These are phyloP conservation scores for Phytophthora ohioensis DNA, from an alignment of 352 stramenopile genomes.

Conservation along the genomic window DNA sequence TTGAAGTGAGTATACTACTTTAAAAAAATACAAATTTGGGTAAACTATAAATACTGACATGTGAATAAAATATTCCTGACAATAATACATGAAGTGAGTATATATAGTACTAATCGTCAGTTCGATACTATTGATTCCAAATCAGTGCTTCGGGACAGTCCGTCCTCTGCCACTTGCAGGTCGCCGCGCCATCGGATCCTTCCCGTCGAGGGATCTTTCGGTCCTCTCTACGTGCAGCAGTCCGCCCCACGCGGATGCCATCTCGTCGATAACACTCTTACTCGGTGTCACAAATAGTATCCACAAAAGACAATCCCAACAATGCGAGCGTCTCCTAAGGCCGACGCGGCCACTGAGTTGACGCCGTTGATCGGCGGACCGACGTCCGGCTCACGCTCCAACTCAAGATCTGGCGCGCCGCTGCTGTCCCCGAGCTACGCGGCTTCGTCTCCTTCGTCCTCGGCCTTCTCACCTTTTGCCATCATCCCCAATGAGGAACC, in stretches of 20 bases:
- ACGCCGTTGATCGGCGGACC: constrained; percentile 61
- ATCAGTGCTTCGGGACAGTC: too few relatives aligned
- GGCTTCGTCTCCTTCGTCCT: constrained; percentile 51
- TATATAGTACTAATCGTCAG: too few relatives aligned
- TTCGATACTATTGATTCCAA: too few relatives aligned
- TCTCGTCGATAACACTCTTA: constrained; percentile 15
- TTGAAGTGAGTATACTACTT: too few relatives aligned
- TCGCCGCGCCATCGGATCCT: not conserved
- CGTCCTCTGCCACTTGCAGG: constrained; percentile 6
- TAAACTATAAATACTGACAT: too few relatives aligned
- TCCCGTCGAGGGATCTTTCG: not conserved
- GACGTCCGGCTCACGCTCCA: constrained; percentile 1
- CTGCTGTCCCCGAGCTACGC: constrained; percentile 60
- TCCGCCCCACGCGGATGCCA: constrained; percentile 9
- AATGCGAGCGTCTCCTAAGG: constrained; percentile 32
- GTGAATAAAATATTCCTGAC: not conserved
- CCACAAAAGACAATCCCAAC: not conserved
- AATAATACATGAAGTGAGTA: too few relatives aligned
- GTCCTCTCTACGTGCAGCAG: not conserved
- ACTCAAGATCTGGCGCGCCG: constrained; percentile 21
- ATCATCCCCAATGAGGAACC: constrained; percentile 14
- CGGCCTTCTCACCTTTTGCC: constrained; percentile 52
- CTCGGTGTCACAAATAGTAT: constrained; percentile 11
- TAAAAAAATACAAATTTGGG: too few relatives aligned
- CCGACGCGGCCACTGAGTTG: constrained; percentile 51